phyloP scores from a whole-genome alignment of 768 basidiomycete species.

The Leccinum sublutescens region DNA sequence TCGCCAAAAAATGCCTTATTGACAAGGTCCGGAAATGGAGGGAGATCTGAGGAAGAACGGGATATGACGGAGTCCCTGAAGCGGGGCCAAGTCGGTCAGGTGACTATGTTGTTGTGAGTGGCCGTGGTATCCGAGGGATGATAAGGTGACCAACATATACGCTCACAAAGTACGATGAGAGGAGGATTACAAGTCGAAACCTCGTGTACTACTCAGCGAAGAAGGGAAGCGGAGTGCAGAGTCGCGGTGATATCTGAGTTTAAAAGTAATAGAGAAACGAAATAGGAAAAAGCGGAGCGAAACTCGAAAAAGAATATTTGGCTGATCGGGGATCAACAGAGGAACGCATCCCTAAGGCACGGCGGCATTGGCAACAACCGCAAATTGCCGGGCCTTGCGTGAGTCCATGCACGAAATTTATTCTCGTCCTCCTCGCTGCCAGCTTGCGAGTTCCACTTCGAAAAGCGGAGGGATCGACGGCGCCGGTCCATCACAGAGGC shows the following conservation, averaged over 20 bases:
- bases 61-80: slow-evolving; percentile 24
- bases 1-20: slow-evolving; percentile 25
- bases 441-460: neutral
- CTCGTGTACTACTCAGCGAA: slow-evolving; percentile 21
- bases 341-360: slow-evolving; percentile 35
- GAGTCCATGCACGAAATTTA: slow-evolving; percentile 2
- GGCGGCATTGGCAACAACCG: slow-evolving; percentile 27
- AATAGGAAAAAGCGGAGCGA: slow-evolving; percentile 31
- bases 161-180: slow-evolving; percentile 2
- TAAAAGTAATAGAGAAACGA: slow-evolving; percentile 11
- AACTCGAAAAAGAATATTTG: slow-evolving; percentile 34
- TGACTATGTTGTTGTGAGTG: slow-evolving; percentile 5
- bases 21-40: slow-evolving; percentile 24
- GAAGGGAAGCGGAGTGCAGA: slow-evolving; percentile 1
- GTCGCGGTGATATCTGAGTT: slow-evolving; percentile 32
- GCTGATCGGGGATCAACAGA: slow-evolving; percentile 67
- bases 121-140: slow-evolving; percentile 22
- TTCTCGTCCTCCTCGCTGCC: neutral
- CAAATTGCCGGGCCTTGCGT: slow-evolving; percentile 26
- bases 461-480: neutral
- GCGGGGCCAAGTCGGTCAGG: slow-evolving; percentile 18
- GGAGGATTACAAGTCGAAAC: neutral
- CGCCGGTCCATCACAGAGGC: neutral
- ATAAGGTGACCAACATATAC: neutral
- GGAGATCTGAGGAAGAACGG: slow-evolving; percentile 24